phyloP scores from a whole-genome alignment of 2,329 filamentous ascomycete genomes.

The Alternaria viburni region DNA sequence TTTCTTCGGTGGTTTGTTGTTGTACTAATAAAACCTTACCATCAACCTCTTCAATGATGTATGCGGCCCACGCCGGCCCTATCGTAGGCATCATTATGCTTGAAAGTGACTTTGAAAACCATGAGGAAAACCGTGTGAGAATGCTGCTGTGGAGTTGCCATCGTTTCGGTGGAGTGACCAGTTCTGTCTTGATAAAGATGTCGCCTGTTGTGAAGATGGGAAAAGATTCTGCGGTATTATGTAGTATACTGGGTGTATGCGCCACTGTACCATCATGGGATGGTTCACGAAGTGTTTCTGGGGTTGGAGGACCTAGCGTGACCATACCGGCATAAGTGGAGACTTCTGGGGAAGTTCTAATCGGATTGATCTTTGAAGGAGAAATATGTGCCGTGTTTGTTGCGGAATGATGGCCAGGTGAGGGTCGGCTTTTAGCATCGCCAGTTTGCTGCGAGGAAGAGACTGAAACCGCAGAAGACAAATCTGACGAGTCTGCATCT shows the following conservation, averaged over 20 bases:
- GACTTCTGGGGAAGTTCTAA: background rate
- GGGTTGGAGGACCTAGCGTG: background rate
- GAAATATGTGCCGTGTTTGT: background rate
- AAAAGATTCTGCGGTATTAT: background rate
- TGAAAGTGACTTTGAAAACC: constrained; percentile 12
- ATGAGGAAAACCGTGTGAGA: constrained; percentile 18
- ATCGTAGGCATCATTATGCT: background rate
- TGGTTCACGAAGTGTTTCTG: background rate
- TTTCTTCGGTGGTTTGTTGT: background rate
- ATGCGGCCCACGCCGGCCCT: background rate
- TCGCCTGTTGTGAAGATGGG: constrained; percentile 8
- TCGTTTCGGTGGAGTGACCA: background rate
- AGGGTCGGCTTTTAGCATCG: background rate
- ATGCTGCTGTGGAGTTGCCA: constrained; percentile 23
- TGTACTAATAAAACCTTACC: background rate
- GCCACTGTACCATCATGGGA: background rate
- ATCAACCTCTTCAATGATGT: constrained; percentile 5
- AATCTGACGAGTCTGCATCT: background rate
- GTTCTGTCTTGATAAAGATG: background rate
- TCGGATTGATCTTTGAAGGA: background rate
- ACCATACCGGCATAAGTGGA: background rate
- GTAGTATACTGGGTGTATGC: background rate
- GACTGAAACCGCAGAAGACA: background rate
- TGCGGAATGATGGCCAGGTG: background rate
- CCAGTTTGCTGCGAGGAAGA: background rate